These are phyloP conservation scores for Lenzites betulinus DNA, from an alignment of 768 basidiomycete species.

Conservation along the genomic window DNA sequence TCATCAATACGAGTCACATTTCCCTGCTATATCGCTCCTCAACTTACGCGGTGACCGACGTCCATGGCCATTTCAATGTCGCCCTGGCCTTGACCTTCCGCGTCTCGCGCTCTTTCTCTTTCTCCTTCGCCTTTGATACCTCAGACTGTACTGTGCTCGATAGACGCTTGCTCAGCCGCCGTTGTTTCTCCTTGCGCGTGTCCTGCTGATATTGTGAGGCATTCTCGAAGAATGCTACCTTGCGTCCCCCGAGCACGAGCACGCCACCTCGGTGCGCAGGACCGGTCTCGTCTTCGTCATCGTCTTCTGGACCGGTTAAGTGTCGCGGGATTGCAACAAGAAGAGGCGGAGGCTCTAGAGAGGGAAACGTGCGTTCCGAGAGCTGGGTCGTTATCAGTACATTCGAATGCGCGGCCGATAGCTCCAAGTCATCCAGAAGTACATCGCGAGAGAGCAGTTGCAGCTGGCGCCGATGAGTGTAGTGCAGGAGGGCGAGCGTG, in stretches of 20 bases:
- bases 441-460: slow-evolving; percentile 66
- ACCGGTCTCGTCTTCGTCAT: slow-evolving; percentile 31
- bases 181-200: slow-evolving; percentile 57
- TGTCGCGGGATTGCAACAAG: slow-evolving; percentile 36
- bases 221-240: slow-evolving; percentile 63
- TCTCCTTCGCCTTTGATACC: slow-evolving; percentile 49
- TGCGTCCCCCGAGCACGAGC: slow-evolving; percentile 67
- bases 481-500: slow-evolving; percentile 65
- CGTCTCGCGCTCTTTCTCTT: slow-evolving; percentile 57
- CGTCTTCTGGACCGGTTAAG: slow-evolving; percentile 38
- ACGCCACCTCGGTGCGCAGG: slow-evolving; percentile 58
- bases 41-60: slow-evolving; percentile 67
- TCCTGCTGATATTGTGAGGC: slow-evolving; percentile 48
- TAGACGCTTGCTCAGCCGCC: slow-evolving; percentile 53
- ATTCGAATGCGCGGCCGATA: slow-evolving; percentile 41
- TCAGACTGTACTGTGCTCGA: slow-evolving; percentile 46
- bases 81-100: slow-evolving; percentile 57
- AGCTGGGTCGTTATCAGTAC: slow-evolving; percentile 53
- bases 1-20: too few species aligned
- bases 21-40: too few species aligned
- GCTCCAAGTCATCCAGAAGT: slow-evolving; percentile 47
- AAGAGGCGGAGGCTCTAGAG: slow-evolving; percentile 27
- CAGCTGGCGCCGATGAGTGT: slow-evolving; percentile 62
- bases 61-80: slow-evolving; percentile 75
- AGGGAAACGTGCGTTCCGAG: slow-evolving; percentile 46